Base-by-base conservation (phyloP, 768 basidiomycete species). In the Boletus reticuloceps region DNA sequence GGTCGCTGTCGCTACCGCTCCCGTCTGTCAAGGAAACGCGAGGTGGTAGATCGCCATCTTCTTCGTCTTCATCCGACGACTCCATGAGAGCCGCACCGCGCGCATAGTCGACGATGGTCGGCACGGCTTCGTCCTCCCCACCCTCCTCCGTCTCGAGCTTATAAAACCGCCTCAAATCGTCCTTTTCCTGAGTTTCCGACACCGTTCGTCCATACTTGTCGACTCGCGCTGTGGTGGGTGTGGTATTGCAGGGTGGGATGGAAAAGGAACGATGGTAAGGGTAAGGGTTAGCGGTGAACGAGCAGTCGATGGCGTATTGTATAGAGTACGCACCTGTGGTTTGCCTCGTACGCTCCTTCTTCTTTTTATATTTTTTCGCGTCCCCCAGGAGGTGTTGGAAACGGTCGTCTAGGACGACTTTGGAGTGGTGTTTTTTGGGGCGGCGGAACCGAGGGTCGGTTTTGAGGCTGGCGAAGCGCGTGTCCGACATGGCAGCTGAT, bases 371-470 rank as follows among this genome's bases (percentile, higher is more conserved):
- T 41, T 63, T 67, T 54, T 78, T 77, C 52, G 71, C 75, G 14
- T 77, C 72, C 54, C 80, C 75, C 42, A 98, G 83, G 19, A 97
- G 79, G 51, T 79, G 75, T 70, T 88, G 91, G 80, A 98, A 99
- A 22, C 97, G 86, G 12, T 94, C 86, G 69, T 99, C 97, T 37
- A 98, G 82, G 50, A 89, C 82, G 50, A 97, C 86, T 72, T 94
- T 97, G 60, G 83, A 76, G 54, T 84, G 76, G 36, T 86, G 83
- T 71, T 87, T 91, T 69, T 85, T 90, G 3, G 91, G 89, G 31
- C 82, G 81, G 25, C 94, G 80, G 75, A 99, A 99, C 47, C 97
- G 85, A 44, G 97, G 97, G 69, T 99, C 96, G 14, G 92, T 85
- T 68, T 84, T 87, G 52, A 98, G 78, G 50, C 90, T 79, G 19